Evolutionary conservation across 139 green algal species (phyloP).

Genomic region (Dunaliella primolecta): DNA sequence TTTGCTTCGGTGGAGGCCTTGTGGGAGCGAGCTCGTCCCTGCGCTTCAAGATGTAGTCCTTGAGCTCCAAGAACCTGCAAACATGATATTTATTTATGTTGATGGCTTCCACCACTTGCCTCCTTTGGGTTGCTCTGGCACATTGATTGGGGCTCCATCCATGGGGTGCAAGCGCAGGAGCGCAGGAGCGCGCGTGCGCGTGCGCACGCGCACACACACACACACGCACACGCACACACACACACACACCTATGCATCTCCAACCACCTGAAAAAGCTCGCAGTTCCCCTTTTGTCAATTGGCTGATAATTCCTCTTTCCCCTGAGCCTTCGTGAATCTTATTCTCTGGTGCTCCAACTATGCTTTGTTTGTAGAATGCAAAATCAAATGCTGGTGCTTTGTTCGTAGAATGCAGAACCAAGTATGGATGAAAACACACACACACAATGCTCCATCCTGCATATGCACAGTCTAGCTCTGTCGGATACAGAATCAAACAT

Average conservation of each 20-base stretch:
- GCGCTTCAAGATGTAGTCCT: constrained; percentile 76
- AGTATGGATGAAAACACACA: no score
- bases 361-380: no score
- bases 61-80: constrained; percentile 74
- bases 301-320: no score
- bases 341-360: no score
- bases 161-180: neutral
- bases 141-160: neutral
- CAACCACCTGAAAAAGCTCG: neutral
- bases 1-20: neutral
- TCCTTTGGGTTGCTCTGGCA: neutral
- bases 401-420: no score
- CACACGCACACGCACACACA: neutral
- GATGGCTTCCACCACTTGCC: no score
- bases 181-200: neutral
- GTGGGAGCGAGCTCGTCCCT: constrained; percentile 40
- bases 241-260: neutral
- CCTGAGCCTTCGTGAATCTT: no score
- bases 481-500: no score
- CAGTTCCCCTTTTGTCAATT: no score
- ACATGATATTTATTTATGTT: neutral
- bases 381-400: no score
- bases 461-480: no score
- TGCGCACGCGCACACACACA: neutral
- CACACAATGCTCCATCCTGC: no score